A percentile compares a stretch with the other conserved stretches of the same genome.
Evolutionary conservation across 306 rosid species (phyloP).

Genomic region (Rosa multiflora): DNA sequence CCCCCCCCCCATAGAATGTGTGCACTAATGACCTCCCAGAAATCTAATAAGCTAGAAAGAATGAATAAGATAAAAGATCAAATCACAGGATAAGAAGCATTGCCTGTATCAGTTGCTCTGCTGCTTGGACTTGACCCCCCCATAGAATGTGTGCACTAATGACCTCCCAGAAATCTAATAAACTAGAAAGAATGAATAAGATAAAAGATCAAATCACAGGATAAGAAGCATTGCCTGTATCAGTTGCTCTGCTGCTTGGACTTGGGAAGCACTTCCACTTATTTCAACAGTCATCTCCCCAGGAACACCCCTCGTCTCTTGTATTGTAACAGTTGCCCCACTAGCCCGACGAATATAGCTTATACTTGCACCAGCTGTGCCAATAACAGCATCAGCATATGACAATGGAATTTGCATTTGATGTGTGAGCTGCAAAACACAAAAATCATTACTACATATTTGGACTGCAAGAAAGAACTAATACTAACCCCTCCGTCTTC

Average conservation of each 20-base stretch:
- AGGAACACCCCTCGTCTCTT: slow-evolving; percentile 97
- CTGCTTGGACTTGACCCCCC: slow-evolving; percentile 91
- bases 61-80: not conserved
- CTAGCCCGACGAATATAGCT: slow-evolving; percentile 97
- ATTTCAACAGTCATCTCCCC: slow-evolving; percentile 99
- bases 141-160: too few relatives aligned
- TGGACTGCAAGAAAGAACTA: not conserved
- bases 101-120: slow-evolving; percentile 97
- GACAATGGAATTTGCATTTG: slow-evolving; percentile 96
- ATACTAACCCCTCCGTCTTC: not conserved
- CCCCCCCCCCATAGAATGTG: not conserved
- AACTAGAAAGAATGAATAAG: not conserved
- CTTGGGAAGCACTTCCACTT: slow-evolving; percentile 92
- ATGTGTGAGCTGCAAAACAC: slow-evolving; percentile 70
- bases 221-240: slow-evolving; percentile 64
- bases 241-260: slow-evolving; percentile 95
- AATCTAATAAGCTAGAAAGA: not conserved
- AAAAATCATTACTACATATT: not conserved
- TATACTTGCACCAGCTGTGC: slow-evolving; percentile 90
- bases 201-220: slow-evolving; percentile 4
- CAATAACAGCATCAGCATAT: slow-evolving; percentile 96
- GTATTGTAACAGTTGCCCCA: slow-evolving; percentile 93
- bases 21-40: not conserved
- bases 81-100: slow-evolving; percentile 24
- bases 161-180: not conserved